Base-by-base conservation (phyloP, 306 rosid genomes). In the Ziziphus jujuba region DNA sequence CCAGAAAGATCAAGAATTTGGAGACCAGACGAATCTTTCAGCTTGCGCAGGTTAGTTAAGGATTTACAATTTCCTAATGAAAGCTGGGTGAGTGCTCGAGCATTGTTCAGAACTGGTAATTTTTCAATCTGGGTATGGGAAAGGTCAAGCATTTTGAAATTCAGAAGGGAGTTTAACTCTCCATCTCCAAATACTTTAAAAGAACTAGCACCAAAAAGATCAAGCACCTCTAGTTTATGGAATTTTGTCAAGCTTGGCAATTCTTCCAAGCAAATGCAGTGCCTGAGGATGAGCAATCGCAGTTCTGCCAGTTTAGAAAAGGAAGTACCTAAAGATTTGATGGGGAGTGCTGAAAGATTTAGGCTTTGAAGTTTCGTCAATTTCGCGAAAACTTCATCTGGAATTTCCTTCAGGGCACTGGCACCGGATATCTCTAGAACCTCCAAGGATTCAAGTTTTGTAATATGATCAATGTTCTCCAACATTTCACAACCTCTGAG, bases 361-460 rank as follows among this genome's bases (percentile, higher is more conserved):
- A 79, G 79, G 60, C 72, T 79, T 54, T 57, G 76, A 43, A 79
- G 72, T 11, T 74, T 22, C 9, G 59, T 0, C 70, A 65, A 49
- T 0, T 65, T 21, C 21, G 3, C 13, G 8, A 79, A 79, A 54
- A 69, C 4, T 15, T 16, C 4, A 6, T 20, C 34, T 33, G 65
- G 56, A 12, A 79, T 35, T 0, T 44, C 1, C 65, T 45, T 34
- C 43, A 79, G 15, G 40, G 49, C 64, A 49, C 40, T 59, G 13
- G 79, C 79, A n/a, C 71, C 71, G 11, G 83, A 79, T 36, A 79
- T 65, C 34, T 79, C 83, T 14, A 79, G 63, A 59, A 79, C 70
- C 2, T 24, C 65, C 36, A 79, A 65, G 3, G 17, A 11, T 13
- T 43, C 0, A 0, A 44, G 73, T 5, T 34, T 1, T 49, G 17